Evolutionary conservation across 2,329 filamentous ascomycete species (phyloP).

Genomic region (Colletotrichum tanaceti): DNA sequence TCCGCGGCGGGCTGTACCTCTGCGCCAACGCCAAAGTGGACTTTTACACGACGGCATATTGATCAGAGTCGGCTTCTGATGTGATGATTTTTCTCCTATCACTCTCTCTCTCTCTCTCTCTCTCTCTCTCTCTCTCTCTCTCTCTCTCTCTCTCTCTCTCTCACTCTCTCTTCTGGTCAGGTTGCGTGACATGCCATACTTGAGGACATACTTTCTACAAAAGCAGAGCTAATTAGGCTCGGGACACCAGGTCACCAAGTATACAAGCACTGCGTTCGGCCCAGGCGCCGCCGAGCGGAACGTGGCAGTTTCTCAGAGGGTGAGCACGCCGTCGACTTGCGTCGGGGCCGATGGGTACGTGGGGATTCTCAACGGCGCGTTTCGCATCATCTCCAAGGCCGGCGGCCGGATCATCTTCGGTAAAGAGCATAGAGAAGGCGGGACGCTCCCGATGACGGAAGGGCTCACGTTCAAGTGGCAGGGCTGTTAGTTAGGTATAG

Average conservation of each 20-base stretch:
- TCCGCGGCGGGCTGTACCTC: slow-evolving; percentile 34
- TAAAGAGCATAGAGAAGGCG: slow-evolving; percentile 19
- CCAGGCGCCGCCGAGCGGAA: slow-evolving; percentile 17
- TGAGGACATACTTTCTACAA: not conserved
- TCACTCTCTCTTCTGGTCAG: not conserved
- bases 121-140: not conserved
- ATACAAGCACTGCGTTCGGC: slow-evolving; percentile 23
- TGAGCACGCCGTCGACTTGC: slow-evolving; percentile 36
- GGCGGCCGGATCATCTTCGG: slow-evolving; percentile 32
- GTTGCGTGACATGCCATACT: not conserved
- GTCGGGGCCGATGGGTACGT: slow-evolving; percentile 32
- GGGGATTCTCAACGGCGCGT: slow-evolving; percentile 41
- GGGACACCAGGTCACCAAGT: slow-evolving; percentile 22
- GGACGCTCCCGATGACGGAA: slow-evolving; percentile 31
- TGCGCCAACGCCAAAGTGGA: slow-evolving; percentile 29
- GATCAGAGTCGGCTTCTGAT: slow-evolving; percentile 35
- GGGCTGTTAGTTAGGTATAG: slow-evolving; percentile 23
- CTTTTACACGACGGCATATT: slow-evolving; percentile 33
- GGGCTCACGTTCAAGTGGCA: slow-evolving; percentile 31
- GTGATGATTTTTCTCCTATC: slow-evolving; percentile 6
- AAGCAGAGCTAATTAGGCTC: not conserved
- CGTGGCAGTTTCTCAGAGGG: slow-evolving; percentile 32
- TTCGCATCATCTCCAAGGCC: slow-evolving; percentile 39
- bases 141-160: not conserved
- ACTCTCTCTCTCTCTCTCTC: not conserved